Evolutionary conservation across 495 filamentous ascomycete species (phyloP), one percentile per base, ranked within the genome.

Genomic region (Penicillium silybi): DNA sequence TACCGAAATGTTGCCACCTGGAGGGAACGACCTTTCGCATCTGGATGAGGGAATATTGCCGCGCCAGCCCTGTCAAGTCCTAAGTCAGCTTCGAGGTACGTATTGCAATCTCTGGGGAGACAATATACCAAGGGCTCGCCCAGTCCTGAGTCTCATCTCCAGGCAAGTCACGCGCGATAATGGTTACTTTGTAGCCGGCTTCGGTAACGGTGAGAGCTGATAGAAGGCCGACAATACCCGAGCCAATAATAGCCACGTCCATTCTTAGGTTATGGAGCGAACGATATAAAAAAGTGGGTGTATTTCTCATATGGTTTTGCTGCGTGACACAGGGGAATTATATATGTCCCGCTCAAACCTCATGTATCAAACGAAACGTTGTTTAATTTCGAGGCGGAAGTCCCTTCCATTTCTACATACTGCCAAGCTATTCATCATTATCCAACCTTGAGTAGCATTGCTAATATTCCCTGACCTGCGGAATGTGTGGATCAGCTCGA

Each of bases 111-210:
- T 1, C n/a, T 20, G 7, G 26, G 27, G 26, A 6, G 26, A n/a
- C 15, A n/a, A n/a, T 40, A 20, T 41, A 59, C 56, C 56, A 59
- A 44, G 58, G 58, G 27, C 58, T 61, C 27, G 58, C 58, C 58
- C 58, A 61, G 27, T 53, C 54, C 34, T 54, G 46, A 17, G 8
- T 41, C 15, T 61, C 58, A 35, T 61, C 58, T 1, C 58, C 58
- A 0, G 54, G 54, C 13, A 57, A 26, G 26, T 61, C 58, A 4
- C 58, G 58, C 1, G 58, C 58, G 9, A 61, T n/a, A n/a, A 61
- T 49, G 4, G 58, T 58, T 39, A 61, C 58, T 38, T 41, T 42
- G 34, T 57, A 52, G n/a, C 54, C 58, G 3, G 50, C 47, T 38
- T 61, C 58, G 15, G 50, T 52, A 13, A 61, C 39, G n/a, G 54